Conservation (phyloP, 1,284 basidiomycete genomes). For the Hypsizygus ulmarius region DNA sequence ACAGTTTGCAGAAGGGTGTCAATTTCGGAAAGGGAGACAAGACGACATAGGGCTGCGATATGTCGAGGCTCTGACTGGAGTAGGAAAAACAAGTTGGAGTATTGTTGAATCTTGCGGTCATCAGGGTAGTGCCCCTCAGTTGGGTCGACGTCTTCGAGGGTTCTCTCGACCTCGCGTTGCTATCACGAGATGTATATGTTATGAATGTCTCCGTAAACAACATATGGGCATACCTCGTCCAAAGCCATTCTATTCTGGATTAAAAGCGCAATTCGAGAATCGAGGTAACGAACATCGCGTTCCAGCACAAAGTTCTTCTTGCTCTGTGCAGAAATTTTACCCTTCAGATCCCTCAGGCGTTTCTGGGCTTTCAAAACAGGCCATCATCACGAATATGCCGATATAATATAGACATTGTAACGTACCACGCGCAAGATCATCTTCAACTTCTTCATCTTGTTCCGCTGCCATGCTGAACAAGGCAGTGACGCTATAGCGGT, state of each 20-base stretch:
- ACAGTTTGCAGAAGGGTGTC: constrained; percentile 99
- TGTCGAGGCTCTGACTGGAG: constrained; percentile 97
- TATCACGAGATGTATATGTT: constrained; percentile 27
- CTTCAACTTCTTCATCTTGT: constrained; percentile 98
- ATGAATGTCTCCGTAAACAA: constrained; percentile 8
- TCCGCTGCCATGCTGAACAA: constrained; percentile 98
- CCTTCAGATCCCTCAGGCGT: constrained; percentile 91
- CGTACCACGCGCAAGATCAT: constrained; percentile 92
- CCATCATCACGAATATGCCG: constrained; percentile 1
- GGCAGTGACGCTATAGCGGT: constrained; percentile 94
- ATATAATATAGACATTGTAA: constrained; percentile 15
- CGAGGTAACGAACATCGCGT: constrained; percentile 96
- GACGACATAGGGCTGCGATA: constrained; percentile 94
- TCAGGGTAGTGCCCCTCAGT: constrained; percentile 89
- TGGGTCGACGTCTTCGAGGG: constrained; percentile 92
- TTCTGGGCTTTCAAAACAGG: constrained; percentile 73
- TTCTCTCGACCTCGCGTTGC: constrained; percentile 93
- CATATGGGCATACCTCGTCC: constrained; percentile 70
- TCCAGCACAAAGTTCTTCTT: constrained; percentile 99
- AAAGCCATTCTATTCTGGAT: constrained; percentile 98
- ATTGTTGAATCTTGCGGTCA: constrained; percentile 91
- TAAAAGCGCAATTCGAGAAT: constrained; percentile 94
- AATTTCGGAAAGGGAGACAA: constrained; percentile 94
- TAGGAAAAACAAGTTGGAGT: constrained; percentile 98
- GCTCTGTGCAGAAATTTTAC: constrained; percentile 96